These are phyloP conservation scores for Aspergillus affinis DNA, from an alignment of 495 filamentous ascomycete genomes.

Conservation along the genomic window DNA sequence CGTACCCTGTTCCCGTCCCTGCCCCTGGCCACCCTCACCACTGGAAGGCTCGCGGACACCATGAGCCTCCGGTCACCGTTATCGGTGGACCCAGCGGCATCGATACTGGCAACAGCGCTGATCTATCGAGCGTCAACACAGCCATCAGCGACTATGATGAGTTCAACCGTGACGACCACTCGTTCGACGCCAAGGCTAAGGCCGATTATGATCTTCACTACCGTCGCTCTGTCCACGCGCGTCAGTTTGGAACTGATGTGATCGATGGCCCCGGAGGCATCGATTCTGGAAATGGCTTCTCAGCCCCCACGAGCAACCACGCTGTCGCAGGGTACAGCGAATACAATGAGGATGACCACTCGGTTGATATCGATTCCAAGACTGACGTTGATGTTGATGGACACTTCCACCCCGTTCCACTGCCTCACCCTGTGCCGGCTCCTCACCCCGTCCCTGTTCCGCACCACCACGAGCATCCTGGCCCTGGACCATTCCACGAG, in stretches of 20 bases:
- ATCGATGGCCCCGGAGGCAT: background rate
- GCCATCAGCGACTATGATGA: background rate
- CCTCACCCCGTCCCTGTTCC: too few species aligned
- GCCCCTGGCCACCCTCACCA: too few species aligned
- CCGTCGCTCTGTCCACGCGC: too few species aligned
- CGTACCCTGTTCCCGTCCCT: background rate
- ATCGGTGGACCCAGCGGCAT: constrained; percentile 4
- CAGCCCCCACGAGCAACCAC: background rate
- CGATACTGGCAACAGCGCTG: constrained; percentile 31
- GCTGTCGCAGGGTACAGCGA: background rate
- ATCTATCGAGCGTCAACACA: constrained; percentile 14
- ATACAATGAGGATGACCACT: constrained; percentile 3
- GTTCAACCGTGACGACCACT: constrained; percentile 11
- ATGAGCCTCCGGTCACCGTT: background rate
- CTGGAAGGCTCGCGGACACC: too few species aligned
- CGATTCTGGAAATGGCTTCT: background rate
- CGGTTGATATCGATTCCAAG: background rate
- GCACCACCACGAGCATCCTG: background rate
- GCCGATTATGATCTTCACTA: too few species aligned
- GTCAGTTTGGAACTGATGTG: background rate
- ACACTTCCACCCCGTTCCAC: too few species aligned
- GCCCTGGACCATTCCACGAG: background rate
- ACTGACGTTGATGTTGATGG: background rate
- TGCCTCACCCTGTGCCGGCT: background rate
- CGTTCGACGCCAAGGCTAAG: constrained; percentile 20